Evolutionary conservation across 2,329 filamentous ascomycete genomes (phyloP).

Genomic region (Aspergillus felis): DNA sequence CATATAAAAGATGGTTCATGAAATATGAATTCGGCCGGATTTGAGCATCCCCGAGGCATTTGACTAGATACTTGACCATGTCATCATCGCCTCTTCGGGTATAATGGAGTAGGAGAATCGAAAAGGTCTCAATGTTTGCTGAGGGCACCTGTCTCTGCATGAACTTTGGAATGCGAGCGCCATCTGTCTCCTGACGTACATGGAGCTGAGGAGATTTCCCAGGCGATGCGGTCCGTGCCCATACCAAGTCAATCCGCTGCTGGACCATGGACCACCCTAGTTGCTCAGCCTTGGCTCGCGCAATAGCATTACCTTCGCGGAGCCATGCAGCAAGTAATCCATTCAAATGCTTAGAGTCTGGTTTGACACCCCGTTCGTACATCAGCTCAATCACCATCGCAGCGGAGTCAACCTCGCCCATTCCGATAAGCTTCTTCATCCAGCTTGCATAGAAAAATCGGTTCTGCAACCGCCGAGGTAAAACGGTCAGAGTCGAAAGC

Average conservation of each 20-base stretch:
- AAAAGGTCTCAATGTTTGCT: constrained; percentile 75
- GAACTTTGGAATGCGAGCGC: constrained; percentile 33
- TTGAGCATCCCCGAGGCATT: constrained; percentile 59
- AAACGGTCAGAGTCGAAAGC: constrained; percentile 46
- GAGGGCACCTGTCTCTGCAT: constrained; percentile 46
- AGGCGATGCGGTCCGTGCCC: constrained; percentile 30
- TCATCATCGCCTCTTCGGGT: constrained; percentile 57
- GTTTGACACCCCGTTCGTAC: constrained; percentile 63
- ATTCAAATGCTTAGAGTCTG: constrained; percentile 74
- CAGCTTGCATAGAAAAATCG: constrained; percentile 84
- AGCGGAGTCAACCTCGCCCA: constrained; percentile 67
- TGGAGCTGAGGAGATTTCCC: constrained; percentile 23
- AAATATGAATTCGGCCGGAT: constrained; percentile 69
- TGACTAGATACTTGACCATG: constrained; percentile 58
- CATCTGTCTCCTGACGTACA: constrained; percentile 22
- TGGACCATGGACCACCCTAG: constrained; percentile 76
- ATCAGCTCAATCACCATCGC: constrained; percentile 71
- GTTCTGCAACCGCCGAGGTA: constrained; percentile 58
- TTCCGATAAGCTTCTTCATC: constrained; percentile 77
- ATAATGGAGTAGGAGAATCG: constrained; percentile 69
- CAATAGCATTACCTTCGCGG: constrained; percentile 54
- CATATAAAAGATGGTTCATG: constrained; percentile 73
- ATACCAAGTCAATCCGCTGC: constrained; percentile 61
- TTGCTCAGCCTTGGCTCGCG: constrained; percentile 60
- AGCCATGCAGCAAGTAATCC: constrained; percentile 77